Evolutionary conservation across 805 yeast genomes (phyloP), one percentile per base, ranked within the genome.

Genomic region (Starmera dryadoides): DNA sequence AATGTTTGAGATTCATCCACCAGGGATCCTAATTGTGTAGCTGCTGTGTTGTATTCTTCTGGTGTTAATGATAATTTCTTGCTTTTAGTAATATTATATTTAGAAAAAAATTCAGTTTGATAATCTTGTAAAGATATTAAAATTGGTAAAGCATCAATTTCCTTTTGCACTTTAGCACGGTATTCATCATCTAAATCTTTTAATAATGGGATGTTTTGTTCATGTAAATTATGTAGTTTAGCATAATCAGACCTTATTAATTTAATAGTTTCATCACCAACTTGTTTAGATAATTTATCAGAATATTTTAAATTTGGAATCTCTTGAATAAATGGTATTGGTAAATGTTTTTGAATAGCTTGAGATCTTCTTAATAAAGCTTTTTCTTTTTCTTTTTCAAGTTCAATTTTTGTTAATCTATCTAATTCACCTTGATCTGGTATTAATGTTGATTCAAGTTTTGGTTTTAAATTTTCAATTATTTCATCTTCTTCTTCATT

Each of bases 331-430:
- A 60, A 36, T 1, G 77, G 78, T 12, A 72, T 59, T 0, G 64
- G 61, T 8, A 78, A 59, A 0, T 64, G 71, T 36, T 56, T 53
- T 48, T 71, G 75, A 1, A 75, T 55, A 2, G 63, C 79, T 41
- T 61, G 67, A 0, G 82, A 71, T 35, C 76, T 49, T 30, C 76
- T 54, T 7, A 60, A 46, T 28, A 60, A 43, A 11, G 58, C 60
- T 20, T 42, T 42, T 34, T 38, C 14, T 2, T 16, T 15, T 8
- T 50, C 49, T 4, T 46, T 35, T 21, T 44, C 40, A n/a, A 43
- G 35, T 21, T 37, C 38, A 14, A 47, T 22, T 2, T 22, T 38
- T 26, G 43, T 37, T 19, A 44, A 41, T 33, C 53, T 50, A 19
- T 44, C 39, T 21, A 15, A 38, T 23, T 53, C 56, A 17, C 54